Percentiles rank a stretch among this genome's conserved stretches.
Conservation (phyloP, 345 rosid genomes). For the Lumnitzera littorea region DNA sequence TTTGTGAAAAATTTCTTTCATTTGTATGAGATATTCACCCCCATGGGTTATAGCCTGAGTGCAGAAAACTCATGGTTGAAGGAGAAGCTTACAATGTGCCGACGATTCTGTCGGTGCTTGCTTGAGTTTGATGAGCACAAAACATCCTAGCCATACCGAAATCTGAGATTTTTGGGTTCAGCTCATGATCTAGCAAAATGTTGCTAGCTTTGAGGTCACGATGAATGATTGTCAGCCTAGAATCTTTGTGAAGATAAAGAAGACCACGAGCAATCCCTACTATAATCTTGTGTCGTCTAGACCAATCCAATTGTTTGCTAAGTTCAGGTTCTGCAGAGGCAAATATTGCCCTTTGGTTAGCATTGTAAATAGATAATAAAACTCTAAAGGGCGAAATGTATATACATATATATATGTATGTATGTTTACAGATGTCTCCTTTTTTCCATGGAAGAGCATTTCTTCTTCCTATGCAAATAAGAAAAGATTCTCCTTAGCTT, state of each 20-base stretch:
- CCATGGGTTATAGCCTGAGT: too few relatives aligned
- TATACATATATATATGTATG: not conserved
- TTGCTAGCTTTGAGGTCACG: conserved; percentile 64
- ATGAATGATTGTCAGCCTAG: conserved; percentile 52
- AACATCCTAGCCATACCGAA: conserved; percentile 61
- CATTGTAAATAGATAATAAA: too few relatives aligned
- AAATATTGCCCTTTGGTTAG: not conserved
- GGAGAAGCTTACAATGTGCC: conserved; percentile 50
- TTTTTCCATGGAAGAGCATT: too few relatives aligned
- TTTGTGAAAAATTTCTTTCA: too few relatives aligned
- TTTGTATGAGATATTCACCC: too few relatives aligned
- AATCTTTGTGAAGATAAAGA: conserved; percentile 40
- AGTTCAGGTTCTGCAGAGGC: conserved; percentile 22
- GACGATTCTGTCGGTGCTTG: conserved; percentile 36
- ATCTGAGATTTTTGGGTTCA: conserved; percentile 65
- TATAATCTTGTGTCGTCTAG: conserved; percentile 26
- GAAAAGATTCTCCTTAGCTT: too few relatives aligned
- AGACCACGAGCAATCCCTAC: conserved; percentile 23
- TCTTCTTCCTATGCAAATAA: too few relatives aligned
- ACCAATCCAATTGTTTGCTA: conserved; percentile 40
- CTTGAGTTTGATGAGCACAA: conserved; percentile 20
- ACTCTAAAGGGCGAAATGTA: not conserved
- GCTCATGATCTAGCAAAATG: conserved; percentile 37
- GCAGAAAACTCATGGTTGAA: not conserved
- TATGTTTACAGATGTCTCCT: too few relatives aligned